phyloP scores from a whole-genome alignment of 306 rosid genomes.

The Vicia faba region DNA sequence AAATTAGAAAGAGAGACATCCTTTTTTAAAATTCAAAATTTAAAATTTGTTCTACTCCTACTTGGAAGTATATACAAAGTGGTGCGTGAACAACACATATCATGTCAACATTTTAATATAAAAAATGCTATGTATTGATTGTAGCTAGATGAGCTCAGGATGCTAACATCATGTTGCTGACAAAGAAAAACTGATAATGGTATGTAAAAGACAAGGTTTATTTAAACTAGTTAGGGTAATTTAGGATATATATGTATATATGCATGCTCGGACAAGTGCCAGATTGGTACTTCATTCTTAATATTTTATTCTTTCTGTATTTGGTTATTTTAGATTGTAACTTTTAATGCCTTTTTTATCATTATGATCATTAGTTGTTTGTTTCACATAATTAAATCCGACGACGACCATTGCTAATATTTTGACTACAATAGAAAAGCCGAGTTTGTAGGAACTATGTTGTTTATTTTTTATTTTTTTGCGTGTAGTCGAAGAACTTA shows the following conservation, averaged over 20 bases:
- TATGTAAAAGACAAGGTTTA: neutral
- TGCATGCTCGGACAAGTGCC: no score
- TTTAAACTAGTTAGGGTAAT: neutral
- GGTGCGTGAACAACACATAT: neutral
- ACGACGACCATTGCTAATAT: no score
- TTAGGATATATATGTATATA: neutral
- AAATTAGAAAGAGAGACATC: neutral
- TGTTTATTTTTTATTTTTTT: no score
- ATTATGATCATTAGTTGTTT: no score
- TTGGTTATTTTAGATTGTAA: no score
- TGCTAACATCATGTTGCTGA: conserved; percentile 14
- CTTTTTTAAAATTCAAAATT: neutral
- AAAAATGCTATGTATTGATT: neutral
- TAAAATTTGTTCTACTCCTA: neutral
- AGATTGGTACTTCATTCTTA: no score
- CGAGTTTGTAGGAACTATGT: no score
- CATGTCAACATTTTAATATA: neutral
- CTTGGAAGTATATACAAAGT: neutral
- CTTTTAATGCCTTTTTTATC: no score
- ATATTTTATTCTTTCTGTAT: no score
- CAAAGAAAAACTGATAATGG: neutral
- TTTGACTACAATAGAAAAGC: no score
- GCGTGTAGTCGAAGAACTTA: no score
- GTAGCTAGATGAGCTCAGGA: neutral
- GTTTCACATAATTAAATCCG: no score